Evolutionary conservation across 768 basidiomycete species (phyloP), one percentile per base, ranked within the genome.

Genomic region (Myochromella boudieri): DNA sequence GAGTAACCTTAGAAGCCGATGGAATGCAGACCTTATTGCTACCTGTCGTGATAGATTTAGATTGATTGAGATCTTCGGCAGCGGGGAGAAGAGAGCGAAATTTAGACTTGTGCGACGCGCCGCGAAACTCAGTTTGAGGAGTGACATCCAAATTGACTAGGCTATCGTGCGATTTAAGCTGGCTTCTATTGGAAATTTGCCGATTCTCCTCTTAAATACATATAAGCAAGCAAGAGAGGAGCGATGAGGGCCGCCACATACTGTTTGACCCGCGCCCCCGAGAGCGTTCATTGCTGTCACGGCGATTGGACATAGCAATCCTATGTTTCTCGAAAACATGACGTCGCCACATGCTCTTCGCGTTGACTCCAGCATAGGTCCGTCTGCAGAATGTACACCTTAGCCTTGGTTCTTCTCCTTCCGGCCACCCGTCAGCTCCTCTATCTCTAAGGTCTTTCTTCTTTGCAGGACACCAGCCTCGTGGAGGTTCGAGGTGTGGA

Each of bases 301-400:
- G 81, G 25, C 90, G 76, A 57, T 92, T 92, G 28, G 87, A 77
- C 90, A 92, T 91, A 29, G 89, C 87, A 58, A 92, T 87, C 66
- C 89, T 91, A 63, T 92, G 89, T 60, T 91, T 91, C 67, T 92
- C 90, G 52, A 85, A 90, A 24, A 92, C 89, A 63, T 92, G 89
- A 37, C 89, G 75, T 49, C 89, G 71, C 89, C 89, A 92, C 89
- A 92, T 92, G 60, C 88, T 91, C 67, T 91, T 91, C 5, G 89
- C 90, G 60, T 92, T 92, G 25, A 89, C 86, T 9, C 89, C 89
- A 3, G 88, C 85, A 56, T 92, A 92, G 4, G 83, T 85, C 54
- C 90, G 77, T 54, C 90, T 71, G 57, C 89, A 92, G 59, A 92
- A 91, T 1, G 89, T 91, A 66, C 89, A 92, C 38, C 89, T 76